These are phyloP conservation scores for Pseudozyma sp. DNA, from an alignment of 1,284 basidiomycete genomes.

Conservation along the genomic window DNA sequence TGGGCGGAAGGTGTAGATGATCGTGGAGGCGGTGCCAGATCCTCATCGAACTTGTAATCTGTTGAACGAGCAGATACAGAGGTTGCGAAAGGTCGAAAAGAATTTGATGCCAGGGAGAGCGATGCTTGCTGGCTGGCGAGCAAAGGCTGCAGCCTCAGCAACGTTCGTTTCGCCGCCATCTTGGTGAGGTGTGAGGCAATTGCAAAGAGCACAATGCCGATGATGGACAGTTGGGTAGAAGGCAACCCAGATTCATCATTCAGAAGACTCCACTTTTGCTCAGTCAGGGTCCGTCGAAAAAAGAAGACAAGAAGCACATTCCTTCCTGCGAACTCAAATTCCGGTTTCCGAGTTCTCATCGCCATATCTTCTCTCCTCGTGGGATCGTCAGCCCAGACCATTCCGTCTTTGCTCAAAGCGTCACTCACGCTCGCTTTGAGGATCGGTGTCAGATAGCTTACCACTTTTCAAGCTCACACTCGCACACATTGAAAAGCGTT, in stretches of 20 bases:
- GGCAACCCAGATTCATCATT: neutral
- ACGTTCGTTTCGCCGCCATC: conserved; percentile 27
- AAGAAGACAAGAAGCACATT: conserved; percentile 1
- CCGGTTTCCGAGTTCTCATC: conserved; percentile 3
- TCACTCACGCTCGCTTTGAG: too few species aligned
- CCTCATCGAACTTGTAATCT: conserved; percentile 26
- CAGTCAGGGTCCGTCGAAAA: neutral
- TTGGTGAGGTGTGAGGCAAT: neutral
- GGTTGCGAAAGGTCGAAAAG: conserved; percentile 11
- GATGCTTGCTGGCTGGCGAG: conserved; percentile 3
- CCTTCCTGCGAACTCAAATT: neutral
- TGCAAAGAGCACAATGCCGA: neutral
- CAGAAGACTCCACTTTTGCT: conserved; percentile 11
- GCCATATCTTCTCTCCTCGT: neutral
- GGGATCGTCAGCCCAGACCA: neutral
- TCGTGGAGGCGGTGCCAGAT: conserved; percentile 13
- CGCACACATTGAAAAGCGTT: neutral
- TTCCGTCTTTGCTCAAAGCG: too few species aligned
- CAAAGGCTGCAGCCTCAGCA: conserved; percentile 24
- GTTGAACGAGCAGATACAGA: neutral
- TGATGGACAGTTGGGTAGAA: neutral
- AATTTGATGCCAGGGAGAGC: neutral
- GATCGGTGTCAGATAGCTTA: neutral
- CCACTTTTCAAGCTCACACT: neutral
- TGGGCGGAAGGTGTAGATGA: neutral